Base-by-base conservation (phyloP, 306 rosid genomes). In the Morella rubra region DNA sequence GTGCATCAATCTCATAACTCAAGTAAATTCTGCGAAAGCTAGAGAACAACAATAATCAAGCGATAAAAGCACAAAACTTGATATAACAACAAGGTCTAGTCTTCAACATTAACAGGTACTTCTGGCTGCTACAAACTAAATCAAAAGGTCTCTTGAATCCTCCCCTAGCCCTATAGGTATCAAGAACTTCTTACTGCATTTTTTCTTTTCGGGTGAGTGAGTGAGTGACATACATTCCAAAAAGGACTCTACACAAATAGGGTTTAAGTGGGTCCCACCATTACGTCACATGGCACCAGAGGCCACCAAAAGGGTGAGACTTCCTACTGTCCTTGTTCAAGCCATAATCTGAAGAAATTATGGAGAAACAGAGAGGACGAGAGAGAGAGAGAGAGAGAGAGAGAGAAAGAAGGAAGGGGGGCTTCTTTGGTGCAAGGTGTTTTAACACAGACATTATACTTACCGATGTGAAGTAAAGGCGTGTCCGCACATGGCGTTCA, bases 401-500 rank as follows among this genome's bases (percentile, higher is more conserved):
- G 37, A 32, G 46, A 13, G 22, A 19, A 1, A 44, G 69, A 44
- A 27, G 32, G 1, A 2, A 27, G 32, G 37, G 37, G 37, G 37
- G 10, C 44, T 41, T 73, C 37, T 37, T 3, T 62, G 58, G 16
- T 13, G 67, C 41, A 41, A 44, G 67, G 41, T 32, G 11, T 5
- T 18, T 44, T 74, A n/a, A 78, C 45, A 42, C 14, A 52, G 69
- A 58, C 62, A 75, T 14, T 78, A 24, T 79, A 91, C 99, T 90
- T 61, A 92, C 99, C 15, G 99, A 95, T 73, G 99, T 95, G 77
- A 95, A 95, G 88, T 95, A 95, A 41, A 95, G 92, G 80, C 99
- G 97, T 18, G 99, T 95, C 42, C 99, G 90, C 82, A 95, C 96
- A 71, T 95, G 99, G 79, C 97, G 97, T 24, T 92, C 97, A 27